phyloP scores from a whole-genome alignment of 1,284 basidiomycete species.

The Pseudozyma tsukubaensis region DNA sequence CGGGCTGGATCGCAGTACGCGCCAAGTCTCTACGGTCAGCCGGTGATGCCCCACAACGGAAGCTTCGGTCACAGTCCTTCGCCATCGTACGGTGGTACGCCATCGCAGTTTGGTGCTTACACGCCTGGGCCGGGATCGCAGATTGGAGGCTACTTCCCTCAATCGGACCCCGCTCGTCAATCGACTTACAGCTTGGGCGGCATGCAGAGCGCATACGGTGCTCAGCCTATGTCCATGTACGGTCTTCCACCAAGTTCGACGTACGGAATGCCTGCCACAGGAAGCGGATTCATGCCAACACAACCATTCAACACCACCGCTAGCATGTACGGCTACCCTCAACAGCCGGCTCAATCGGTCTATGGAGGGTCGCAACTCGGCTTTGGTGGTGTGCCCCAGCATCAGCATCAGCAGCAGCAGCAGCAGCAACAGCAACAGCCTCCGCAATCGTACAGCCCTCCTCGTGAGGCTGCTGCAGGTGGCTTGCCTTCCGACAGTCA shows the following conservation, averaged over 20 bases:
- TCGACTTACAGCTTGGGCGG: slow-evolving; percentile 52
- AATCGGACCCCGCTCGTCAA: slow-evolving; percentile 42
- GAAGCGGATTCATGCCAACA: slow-evolving; percentile 43
- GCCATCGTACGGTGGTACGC: slow-evolving; percentile 49
- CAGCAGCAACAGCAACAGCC: slow-evolving; percentile 15
- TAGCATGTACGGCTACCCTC: slow-evolving; percentile 47
- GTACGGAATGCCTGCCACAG: slow-evolving; percentile 31
- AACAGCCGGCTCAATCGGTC: slow-evolving; percentile 37
- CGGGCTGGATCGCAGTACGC: slow-evolving; percentile 56
- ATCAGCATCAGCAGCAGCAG: slow-evolving; percentile 14
- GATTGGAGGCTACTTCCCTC: slow-evolving; percentile 48
- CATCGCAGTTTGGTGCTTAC: slow-evolving; percentile 41
- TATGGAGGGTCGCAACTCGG: slow-evolving; percentile 50
- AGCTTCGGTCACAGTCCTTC: slow-evolving; percentile 56
- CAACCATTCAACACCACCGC: slow-evolving; percentile 44
- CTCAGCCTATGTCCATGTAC: slow-evolving; percentile 59
- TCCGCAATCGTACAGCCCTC: slow-evolving; percentile 29
- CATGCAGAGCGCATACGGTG: slow-evolving; percentile 41
- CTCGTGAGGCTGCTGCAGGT: slow-evolving; percentile 12
- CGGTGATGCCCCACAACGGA: slow-evolving; percentile 37
- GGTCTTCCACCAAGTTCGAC: slow-evolving; percentile 35
- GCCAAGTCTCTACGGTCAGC: slow-evolving; percentile 54
- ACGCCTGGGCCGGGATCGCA: slow-evolving; percentile 34
- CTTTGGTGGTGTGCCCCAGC: slow-evolving; percentile 18
- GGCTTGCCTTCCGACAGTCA: slow-evolving; percentile 57